Conservation (phyloP, 352 stramenopile genomes). For the Globisporangium spinosum region DNA sequence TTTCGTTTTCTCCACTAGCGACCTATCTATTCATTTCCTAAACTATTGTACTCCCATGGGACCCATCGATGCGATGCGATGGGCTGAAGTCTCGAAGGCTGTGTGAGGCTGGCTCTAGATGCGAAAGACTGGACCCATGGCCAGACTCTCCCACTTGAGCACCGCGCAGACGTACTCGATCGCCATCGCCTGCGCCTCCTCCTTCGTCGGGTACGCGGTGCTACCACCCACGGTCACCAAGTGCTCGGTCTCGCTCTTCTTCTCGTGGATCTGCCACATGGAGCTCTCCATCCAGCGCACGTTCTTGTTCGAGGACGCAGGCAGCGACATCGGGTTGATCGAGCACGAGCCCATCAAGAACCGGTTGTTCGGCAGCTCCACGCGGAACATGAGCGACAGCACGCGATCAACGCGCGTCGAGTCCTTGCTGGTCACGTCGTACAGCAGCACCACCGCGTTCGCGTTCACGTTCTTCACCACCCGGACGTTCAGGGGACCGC, state of each 20-base stretch:
- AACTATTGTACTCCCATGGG: constrained; percentile 11
- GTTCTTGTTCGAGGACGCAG: constrained; percentile 52
- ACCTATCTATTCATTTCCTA: constrained; percentile 6
- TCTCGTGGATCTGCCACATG: constrained; percentile 40
- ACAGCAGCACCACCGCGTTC: constrained; percentile 12
- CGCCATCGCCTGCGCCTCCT: constrained; percentile 16
- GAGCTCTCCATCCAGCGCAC: constrained; percentile 83
- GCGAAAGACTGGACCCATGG: constrained; percentile 15
- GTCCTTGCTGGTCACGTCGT: constrained; percentile 12
- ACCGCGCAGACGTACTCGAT: constrained; percentile 6
- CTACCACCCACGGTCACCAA: constrained; percentile 45
- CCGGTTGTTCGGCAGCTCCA: constrained; percentile 32
- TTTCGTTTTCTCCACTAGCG: neutral
- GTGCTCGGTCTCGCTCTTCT: constrained; percentile 20
- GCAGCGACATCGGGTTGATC: constrained; percentile 47
- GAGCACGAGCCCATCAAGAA: constrained; percentile 75
- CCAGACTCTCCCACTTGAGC: constrained; percentile 11
- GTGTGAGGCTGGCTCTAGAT: neutral
- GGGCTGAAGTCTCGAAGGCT: neutral
- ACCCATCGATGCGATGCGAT: neutral
- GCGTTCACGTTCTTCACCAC: constrained; percentile 12
- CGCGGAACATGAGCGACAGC: constrained; percentile 15
- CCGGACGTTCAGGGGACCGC: neutral
- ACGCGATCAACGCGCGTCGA: constrained; percentile 12
- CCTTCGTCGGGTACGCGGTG: constrained; percentile 10